Conservation (phyloP, 2,329 filamentous ascomycete genomes). For the Penicillium sp. region DNA sequence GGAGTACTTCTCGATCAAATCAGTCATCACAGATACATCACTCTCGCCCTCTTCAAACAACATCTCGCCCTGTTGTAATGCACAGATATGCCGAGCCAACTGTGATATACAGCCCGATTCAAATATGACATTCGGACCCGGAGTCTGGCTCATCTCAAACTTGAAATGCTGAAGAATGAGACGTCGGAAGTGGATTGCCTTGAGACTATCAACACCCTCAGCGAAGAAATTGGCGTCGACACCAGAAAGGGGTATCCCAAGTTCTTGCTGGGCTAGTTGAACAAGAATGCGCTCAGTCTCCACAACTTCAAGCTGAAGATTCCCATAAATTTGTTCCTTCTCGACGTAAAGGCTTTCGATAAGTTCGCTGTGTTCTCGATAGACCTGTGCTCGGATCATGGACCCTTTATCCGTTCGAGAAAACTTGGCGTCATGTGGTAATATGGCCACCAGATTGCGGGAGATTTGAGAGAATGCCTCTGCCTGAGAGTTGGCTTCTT, state of each 20-base stretch:
- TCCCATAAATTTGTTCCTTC: constrained; percentile 18
- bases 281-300: constrained; percentile 36
- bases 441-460: constrained; percentile 39
- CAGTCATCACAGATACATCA: constrained; percentile 37
- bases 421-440: constrained; percentile 39
- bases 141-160: constrained; percentile 25
- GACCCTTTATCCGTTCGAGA: constrained; percentile 55
- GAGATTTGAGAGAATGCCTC: constrained; percentile 47
- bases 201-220: constrained; percentile 48
- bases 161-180: constrained; percentile 42
- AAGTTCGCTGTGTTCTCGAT: constrained; percentile 42
- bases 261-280: constrained; percentile 28
- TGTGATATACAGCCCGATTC: constrained; percentile 40
- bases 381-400: constrained; percentile 51
- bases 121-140: constrained; percentile 44
- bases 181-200: constrained; percentile 46
- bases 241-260: constrained; percentile 32
- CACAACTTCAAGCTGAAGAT: constrained; percentile 33
- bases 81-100: constrained; percentile 36
- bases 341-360: constrained; percentile 40
- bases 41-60: constrained; percentile 9
- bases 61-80: constrained; percentile 26
- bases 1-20: constrained; percentile 49
- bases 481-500: constrained; percentile 40
- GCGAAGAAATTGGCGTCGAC: constrained; percentile 44